Evolutionary conservation across 108 stramenopile species (phyloP), one percentile per base, ranked within the genome.

Genomic region (Asterionellopsis glacialis): DNA sequence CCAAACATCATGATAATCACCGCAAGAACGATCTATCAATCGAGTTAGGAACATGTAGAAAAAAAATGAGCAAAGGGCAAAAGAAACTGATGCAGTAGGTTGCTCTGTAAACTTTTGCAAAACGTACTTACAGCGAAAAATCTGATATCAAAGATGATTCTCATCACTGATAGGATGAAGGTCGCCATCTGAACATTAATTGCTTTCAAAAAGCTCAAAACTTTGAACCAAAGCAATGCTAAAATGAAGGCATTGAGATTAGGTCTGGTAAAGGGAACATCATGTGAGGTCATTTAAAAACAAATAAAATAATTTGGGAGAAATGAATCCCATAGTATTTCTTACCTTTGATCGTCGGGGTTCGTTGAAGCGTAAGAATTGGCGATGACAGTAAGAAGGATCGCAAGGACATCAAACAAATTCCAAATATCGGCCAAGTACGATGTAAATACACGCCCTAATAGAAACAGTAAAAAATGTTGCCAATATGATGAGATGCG

Each of bases 121-220:
- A 26, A 52, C 6, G 22, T 6, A 55, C n/a, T n/a, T 55, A n/a
- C n/a, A n/a, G 15, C 18, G 7, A 58, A 43, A n/a, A 18, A 41
- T 11, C 41, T 24, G 19, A 72, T 67, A 22, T 67, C 65, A 18
- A 39, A 26, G 16, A 64, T 48, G 23, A 74, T 69, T 62, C 63
- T 51, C 11, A 65, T 52, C 0, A 75, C 18, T 16, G 74, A 63
- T n/a, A 83, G 40, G n/a, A 79, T 66, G 49, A 83, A 83, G 6
- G 82, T 79, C 7, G 82, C 75, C 51, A 83, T 59, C 47, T 79
- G 59, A 53, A 64, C 66, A 49, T 83, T 83, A 18, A 68, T 42
- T 9, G 64, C 72, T 59, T 78, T 79, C 1, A 79, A 27, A 21
- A 68, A 69, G 0, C 61, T 72, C 10, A 83, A 63, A 5, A 83